Evolutionary conservation across 495 filamentous ascomycete genomes (phyloP).

Genomic region (Aspergillus panamensis): DNA sequence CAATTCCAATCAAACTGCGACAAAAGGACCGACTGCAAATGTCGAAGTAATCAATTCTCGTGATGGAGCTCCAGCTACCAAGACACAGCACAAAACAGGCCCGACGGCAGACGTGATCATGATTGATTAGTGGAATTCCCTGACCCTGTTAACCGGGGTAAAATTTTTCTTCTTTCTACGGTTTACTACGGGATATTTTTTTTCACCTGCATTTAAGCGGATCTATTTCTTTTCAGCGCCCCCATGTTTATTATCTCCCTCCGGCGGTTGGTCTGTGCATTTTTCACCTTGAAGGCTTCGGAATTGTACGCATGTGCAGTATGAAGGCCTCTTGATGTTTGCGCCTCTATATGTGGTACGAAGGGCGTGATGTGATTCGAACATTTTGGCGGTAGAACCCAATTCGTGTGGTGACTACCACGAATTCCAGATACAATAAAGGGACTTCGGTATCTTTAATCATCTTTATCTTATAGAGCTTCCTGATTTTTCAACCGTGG

Average conservation of each 20-base stretch:
- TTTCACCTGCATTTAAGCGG: conserved; percentile 8
- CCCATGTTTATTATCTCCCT: conserved; percentile 5
- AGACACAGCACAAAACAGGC: conserved; percentile 15
- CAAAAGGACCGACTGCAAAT: background rate
- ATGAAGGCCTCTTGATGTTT: too few relatives aligned
- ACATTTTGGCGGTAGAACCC: background rate
- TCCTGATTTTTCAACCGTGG: background rate
- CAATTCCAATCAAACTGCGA: background rate
- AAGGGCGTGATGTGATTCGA: too few relatives aligned
- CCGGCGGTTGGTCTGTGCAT: conserved; percentile 2
- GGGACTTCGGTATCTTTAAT: background rate
- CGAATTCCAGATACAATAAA: background rate
- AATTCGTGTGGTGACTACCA: background rate
- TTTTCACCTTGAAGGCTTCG: background rate
- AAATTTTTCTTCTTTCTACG: background rate
- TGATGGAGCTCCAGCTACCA: conserved; percentile 2
- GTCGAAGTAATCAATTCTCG: background rate
- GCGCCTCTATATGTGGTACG: too few relatives aligned
- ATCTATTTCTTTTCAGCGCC: conserved; percentile 3
- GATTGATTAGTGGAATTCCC: conserved; percentile 31
- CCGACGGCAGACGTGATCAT: conserved; percentile 34
- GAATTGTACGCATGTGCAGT: too few relatives aligned
- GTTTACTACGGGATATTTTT: background rate
- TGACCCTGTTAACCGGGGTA: background rate
- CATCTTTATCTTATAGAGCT: background rate